Evolutionary conservation across 345 rosid species (phyloP).

Genomic region (Lepidium sativum): DNA sequence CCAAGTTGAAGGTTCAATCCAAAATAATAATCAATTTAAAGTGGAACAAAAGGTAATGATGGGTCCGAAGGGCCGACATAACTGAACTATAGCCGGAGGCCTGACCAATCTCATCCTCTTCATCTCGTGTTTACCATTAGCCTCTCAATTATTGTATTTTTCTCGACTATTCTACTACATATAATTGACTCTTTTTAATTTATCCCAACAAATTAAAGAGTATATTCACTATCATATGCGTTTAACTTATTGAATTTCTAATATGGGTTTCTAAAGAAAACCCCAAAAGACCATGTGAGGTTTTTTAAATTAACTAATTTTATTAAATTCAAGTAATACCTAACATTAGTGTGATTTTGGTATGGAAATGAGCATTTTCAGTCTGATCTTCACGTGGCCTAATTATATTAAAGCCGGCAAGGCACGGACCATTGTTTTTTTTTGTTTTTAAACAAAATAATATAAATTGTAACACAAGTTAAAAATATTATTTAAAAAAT

Average conservation of each 20-base stretch:
- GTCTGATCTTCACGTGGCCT: conserved; percentile 11
- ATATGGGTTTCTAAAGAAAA: background rate
- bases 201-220: too few relatives aligned
- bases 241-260: too few relatives aligned
- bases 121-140: conserved; percentile 1
- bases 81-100: conserved; percentile 20
- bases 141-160: background rate
- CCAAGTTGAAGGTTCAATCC: background rate
- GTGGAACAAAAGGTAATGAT: background rate
- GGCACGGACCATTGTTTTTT: background rate
- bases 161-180: background rate
- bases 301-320: conserved; percentile 16
- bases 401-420: background rate
- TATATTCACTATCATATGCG: too few relatives aligned
- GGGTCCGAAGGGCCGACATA: conserved; percentile 12
- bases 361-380: background rate
- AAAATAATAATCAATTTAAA: background rate
- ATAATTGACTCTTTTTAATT: too few relatives aligned
- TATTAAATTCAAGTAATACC: background rate
- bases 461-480: background rate
- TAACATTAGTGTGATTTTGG: conserved; percentile 9
- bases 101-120: conserved; percentile 9
- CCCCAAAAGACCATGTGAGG: background rate
- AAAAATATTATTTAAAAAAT: background rate
- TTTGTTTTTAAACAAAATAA: background rate